These are phyloP conservation scores for Claviceps capensis DNA, from an alignment of 2,329 filamentous ascomycete species.

Conservation along the genomic window DNA sequence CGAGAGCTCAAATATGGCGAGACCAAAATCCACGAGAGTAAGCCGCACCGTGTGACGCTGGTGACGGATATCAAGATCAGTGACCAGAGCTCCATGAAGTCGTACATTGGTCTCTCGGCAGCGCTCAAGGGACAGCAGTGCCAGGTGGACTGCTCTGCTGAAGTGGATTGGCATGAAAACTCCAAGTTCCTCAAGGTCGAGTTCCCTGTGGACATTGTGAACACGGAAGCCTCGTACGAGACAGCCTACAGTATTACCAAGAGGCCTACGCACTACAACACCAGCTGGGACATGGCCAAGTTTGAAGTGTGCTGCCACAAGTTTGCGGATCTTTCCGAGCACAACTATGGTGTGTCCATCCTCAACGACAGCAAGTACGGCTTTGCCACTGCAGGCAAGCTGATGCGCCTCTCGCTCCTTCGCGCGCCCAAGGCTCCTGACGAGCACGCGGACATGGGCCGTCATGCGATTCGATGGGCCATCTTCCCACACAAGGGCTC, in stretches of 20 bases:
- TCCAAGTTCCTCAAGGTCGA: constrained; percentile 99
- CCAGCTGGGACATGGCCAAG: constrained; percentile 92
- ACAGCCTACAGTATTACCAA: constrained; percentile 83
- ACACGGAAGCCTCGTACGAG: constrained; percentile 89
- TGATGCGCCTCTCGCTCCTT: constrained; percentile 80
- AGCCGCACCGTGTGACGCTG: constrained; percentile 65
- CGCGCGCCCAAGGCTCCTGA: constrained; percentile 87
- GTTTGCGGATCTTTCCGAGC: constrained; percentile 80
- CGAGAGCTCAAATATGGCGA: constrained; percentile 57
- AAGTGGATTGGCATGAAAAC: constrained; percentile 93
- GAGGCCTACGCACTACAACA: constrained; percentile 95
- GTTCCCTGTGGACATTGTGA: constrained; percentile 83
- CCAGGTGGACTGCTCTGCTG: constrained; percentile 63
- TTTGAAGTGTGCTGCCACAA: constrained; percentile 96
- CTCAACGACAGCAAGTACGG: constrained; percentile 95
- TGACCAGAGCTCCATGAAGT: constrained; percentile 72
- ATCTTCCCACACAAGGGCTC: constrained; percentile 72
- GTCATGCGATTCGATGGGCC: constrained; percentile 76
- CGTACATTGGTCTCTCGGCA: constrained; percentile 67
- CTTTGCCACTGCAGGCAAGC: constrained; percentile 75
- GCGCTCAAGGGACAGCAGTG: constrained; percentile 44
- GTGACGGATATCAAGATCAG: constrained; percentile 80
- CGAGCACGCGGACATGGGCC: constrained; percentile 86
- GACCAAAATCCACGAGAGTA: constrained; percentile 58
- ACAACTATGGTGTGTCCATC: constrained; percentile 80